phyloP scores from a whole-genome alignment of 805 yeast genomes.

The Teunomyces pallodes region DNA sequence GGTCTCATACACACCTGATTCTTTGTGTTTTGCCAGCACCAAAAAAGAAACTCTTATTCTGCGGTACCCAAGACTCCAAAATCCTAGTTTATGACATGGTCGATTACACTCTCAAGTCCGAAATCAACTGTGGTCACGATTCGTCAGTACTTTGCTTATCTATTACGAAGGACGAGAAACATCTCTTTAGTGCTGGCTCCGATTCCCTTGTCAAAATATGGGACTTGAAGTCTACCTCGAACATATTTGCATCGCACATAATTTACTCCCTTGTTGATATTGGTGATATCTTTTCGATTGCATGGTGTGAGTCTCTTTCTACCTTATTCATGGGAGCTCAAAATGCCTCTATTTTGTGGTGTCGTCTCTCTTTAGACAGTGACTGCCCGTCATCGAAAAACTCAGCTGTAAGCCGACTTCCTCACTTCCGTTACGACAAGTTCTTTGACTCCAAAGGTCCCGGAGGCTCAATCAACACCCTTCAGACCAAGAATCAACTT shows the following conservation, averaged over 20 bases:
- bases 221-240: constrained; percentile 43
- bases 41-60: constrained; percentile 56
- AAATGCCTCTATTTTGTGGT: constrained; percentile 83
- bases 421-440: constrained; percentile 67
- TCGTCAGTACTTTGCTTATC: constrained; percentile 75
- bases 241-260: constrained; percentile 52
- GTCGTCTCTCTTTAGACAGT: constrained; percentile 30
- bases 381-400: background rate
- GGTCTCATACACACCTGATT: constrained; percentile 74
- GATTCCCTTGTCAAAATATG: constrained; percentile 88
- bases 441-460: constrained; percentile 92
- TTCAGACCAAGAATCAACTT: constrained; percentile 26
- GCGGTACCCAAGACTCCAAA: constrained; percentile 88
- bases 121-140: constrained; percentile 45
- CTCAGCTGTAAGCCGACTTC: constrained; percentile 27
- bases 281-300: constrained; percentile 87
- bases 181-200: constrained; percentile 80
- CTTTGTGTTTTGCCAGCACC: constrained; percentile 70
- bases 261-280: constrained; percentile 83
- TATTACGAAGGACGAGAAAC: constrained; percentile 51
- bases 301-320: constrained; percentile 58
- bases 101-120: constrained; percentile 56
- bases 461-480: constrained; percentile 49
- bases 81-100: constrained; percentile 67
- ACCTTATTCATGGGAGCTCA: constrained; percentile 86